Percentiles rank a stretch among this genome's conserved stretches.
Conservation (phyloP, 2,329 filamentous ascomycete species). For the Aspergillus novofumigatus region DNA sequence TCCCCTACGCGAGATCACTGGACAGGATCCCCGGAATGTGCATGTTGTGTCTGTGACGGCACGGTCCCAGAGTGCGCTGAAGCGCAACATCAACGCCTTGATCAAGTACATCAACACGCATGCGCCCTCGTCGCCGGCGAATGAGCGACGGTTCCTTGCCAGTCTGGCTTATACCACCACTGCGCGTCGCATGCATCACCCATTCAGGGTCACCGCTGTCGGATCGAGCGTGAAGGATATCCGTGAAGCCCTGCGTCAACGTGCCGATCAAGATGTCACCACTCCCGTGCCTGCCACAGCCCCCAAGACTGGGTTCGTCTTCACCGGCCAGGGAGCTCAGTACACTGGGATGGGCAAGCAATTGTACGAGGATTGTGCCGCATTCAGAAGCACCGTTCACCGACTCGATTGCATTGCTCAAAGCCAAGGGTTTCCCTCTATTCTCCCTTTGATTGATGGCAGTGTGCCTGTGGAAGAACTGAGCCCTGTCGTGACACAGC, state of each 20-base stretch:
- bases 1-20: constrained; percentile 33
- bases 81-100: constrained; percentile 52
- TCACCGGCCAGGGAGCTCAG: constrained; percentile 39
- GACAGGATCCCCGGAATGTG: constrained; percentile 48
- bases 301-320: constrained; percentile 32
- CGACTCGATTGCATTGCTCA: constrained; percentile 30
- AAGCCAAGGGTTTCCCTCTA: constrained; percentile 33
- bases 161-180: constrained; percentile 63
- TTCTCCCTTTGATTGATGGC: constrained; percentile 33
- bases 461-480: constrained; percentile 27
- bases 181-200: constrained; percentile 47
- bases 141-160: constrained; percentile 43
- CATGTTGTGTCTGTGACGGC: constrained; percentile 58
- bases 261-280: constrained; percentile 19
- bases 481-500: constrained; percentile 30
- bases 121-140: constrained; percentile 20
- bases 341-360: constrained; percentile 36
- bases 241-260: constrained; percentile 23
- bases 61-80: constrained; percentile 43
- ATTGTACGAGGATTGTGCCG: constrained; percentile 28
- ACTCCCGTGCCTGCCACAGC: constrained; percentile 25
- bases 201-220: constrained; percentile 30
- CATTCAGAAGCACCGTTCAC: constrained; percentile 30
- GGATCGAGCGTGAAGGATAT: constrained; percentile 27
- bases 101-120: constrained; percentile 51